Evolutionary conservation across 352 stramenopile species (phyloP), one percentile per base, ranked within the genome.

Genomic region (Pythium phragmiticola): DNA sequence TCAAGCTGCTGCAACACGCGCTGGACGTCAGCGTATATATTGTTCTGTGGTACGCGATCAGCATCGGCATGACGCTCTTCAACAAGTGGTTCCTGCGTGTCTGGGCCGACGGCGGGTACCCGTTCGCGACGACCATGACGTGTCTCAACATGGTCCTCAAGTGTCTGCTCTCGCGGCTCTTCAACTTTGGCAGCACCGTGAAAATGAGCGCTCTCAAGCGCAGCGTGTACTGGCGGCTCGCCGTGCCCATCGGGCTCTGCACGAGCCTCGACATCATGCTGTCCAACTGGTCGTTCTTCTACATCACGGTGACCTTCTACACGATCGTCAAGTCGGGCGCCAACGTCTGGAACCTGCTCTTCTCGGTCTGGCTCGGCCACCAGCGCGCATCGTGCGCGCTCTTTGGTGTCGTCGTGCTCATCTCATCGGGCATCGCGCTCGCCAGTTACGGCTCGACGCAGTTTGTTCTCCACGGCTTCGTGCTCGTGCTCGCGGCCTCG

Each of bases 241-340:
- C 82, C 16, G 80, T 94, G 41, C 85, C 87, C 21, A 91, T 94
- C 41, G 84, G 85, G 12, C 54, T 92, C 30, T 90, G 75, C 70
- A 94, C 87, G 11, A 80, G 82, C n/a, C 77, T 93, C 9, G 85
- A 94, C 69, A 89, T 96, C 39, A 87, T 90, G 71, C 63, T 90
- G 30, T 93, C 82, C 13, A 94, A 94, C 65, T 48, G 89, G 17
- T 92, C 85, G 65, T 82, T 94, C 60, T 80, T 90, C 43, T 96
- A 93, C 73, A 90, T 94, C 64, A 93, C 82, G 0, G 86, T 94
- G 16, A 91, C 84, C 26, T 87, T 96, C 63, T 94, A 92, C 72
- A 96, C 87, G 28, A 82, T 94, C 45, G 83, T 91, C 48, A 93
- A 94, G 63, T 90, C 81, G 0, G 74, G 77, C 16, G 80, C 72